Base-by-base conservation (phyloP, 164 flowering plant genomes). In the Annona cherimola region DNA sequence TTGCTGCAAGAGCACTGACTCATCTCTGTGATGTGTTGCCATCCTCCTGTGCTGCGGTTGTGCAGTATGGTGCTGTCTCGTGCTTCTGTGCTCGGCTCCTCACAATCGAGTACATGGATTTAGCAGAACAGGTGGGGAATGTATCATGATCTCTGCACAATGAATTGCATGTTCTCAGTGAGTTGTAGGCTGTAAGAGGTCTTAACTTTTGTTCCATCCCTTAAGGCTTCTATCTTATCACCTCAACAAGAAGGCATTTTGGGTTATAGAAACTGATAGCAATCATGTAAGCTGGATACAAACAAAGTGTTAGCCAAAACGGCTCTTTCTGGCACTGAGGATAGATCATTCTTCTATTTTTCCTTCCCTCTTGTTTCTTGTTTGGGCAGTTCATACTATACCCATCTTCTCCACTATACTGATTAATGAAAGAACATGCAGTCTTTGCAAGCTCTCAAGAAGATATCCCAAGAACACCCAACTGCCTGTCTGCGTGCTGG, bases 401-500 rank as follows among this genome's bases (percentile, higher is more conserved):
- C 4, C 63, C 63, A 61, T 64, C 5, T 35, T 42, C 14, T 14
- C 12, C 67, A 35, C 41, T 41, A 18, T 64, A 2, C 41, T 5
- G 12, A 42, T 39, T 9, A 50, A 50, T 50, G 14, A 50, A 50
- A 46, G 14, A 11, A 64, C 41, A 4, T 75, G 73, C 92, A 95
- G 99, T 96, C 97, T 55, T 83, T 96, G 76, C 99, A 96, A 90
- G 99, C 98, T 41, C 84, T 96, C 54, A 93, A 96, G 83, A 96
- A 96, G 88, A 96, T 93, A 79, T 93, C 98, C 46, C 94, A 87
- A 79, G 99, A 93, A 78, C 99, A 96, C 73, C 99, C 99, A 20
- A 96, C 99, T 76, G 99, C 97, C 18, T 93, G 99, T 76, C 80
- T 96, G 79, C 86, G 98, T 66, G 98, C 97, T 42, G 99, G 99